These are phyloP conservation scores for Hirsutella rhossiliensis DNA, from an alignment of 2,329 filamentous ascomycete species.

Conservation along the genomic window DNA sequence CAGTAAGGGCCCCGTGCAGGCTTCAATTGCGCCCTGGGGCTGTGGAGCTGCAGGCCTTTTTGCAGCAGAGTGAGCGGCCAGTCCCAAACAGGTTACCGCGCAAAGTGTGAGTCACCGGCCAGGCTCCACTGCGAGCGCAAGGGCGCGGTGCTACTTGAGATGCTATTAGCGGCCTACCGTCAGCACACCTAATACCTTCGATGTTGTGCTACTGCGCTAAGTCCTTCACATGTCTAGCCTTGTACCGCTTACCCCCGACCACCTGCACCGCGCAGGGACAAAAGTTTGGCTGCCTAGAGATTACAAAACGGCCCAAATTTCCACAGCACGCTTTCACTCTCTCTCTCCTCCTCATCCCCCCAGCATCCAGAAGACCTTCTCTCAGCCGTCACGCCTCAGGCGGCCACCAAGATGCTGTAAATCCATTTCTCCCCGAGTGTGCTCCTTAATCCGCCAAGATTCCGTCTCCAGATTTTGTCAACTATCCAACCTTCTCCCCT, in stretches of 20 bases:
- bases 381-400: constrained; percentile 20
- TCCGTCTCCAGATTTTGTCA: constrained; percentile 28
- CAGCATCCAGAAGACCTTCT: constrained; percentile 16
- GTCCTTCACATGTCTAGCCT: background rate
- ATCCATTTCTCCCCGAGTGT: constrained; percentile 25
- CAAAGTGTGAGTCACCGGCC: constrained; percentile 23
- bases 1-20: background rate
- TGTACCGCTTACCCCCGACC: background rate
- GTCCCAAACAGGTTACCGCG: constrained; percentile 12
- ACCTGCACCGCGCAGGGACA: constrained; percentile 4
- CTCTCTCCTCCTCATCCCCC: constrained; percentile 20
- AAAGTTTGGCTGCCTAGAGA: constrained; percentile 31
- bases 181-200: background rate
- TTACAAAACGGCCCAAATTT: constrained; percentile 26
- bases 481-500: constrained; percentile 3
- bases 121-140: constrained; percentile 11
- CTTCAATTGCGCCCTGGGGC: background rate
- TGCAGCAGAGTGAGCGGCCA: constrained; percentile 1
- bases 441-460: constrained; percentile 36
- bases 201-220: background rate
- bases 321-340: constrained; percentile 7
- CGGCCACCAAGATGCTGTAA: constrained; percentile 48
- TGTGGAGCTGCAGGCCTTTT: background rate
- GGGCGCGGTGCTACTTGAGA: constrained; percentile 9
- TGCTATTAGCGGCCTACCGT: background rate